A percentile compares a stretch with the other conserved stretches of the same genome.
phyloP scores from a whole-genome alignment of 1,284 basidiomycete genomes.

The Trichosporon sp. region DNA sequence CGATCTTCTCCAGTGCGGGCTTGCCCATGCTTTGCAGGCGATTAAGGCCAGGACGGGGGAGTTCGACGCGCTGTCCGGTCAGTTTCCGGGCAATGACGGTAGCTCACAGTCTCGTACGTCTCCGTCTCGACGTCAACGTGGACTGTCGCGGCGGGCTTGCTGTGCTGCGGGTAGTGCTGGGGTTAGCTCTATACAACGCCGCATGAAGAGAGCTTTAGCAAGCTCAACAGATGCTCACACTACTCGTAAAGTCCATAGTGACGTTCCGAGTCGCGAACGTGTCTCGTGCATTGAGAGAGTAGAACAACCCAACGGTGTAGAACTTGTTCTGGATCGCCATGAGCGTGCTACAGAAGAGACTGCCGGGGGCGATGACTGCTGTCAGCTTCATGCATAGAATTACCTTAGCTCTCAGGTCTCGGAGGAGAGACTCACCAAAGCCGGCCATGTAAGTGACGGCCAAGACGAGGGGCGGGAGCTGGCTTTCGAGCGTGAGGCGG shows the following conservation, averaged over 20 bases:
- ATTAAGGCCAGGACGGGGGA: not conserved
- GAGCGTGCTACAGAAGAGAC: constrained; percentile 21
- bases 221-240: not conserved
- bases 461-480: constrained; percentile 24
- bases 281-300: constrained; percentile 23
- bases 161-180: not conserved
- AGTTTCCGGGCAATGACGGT: not conserved
- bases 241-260: constrained; percentile 2
- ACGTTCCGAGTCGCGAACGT: not conserved
- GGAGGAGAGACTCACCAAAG: constrained; percentile 17
- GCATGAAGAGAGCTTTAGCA: too few relatives aligned
- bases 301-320: constrained; percentile 27
- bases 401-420: not conserved
- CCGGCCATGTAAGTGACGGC: constrained; percentile 22
- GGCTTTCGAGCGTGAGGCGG: constrained; percentile 29
- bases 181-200: too few relatives aligned
- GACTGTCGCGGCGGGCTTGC: constrained; percentile 7
- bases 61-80: not conserved
- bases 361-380: constrained; percentile 14
- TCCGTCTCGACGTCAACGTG: constrained; percentile 22
- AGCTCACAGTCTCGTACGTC: constrained; percentile 10
- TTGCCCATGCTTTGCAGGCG: not conserved
- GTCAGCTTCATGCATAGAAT: not conserved
- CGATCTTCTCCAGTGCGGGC: not conserved
- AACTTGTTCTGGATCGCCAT: constrained; percentile 28